A percentile compares a stretch with the other conserved stretches of the same genome.
These are phyloP conservation scores for Medicago arabica DNA, from an alignment of 306 rosid species.

Conservation along the genomic window DNA sequence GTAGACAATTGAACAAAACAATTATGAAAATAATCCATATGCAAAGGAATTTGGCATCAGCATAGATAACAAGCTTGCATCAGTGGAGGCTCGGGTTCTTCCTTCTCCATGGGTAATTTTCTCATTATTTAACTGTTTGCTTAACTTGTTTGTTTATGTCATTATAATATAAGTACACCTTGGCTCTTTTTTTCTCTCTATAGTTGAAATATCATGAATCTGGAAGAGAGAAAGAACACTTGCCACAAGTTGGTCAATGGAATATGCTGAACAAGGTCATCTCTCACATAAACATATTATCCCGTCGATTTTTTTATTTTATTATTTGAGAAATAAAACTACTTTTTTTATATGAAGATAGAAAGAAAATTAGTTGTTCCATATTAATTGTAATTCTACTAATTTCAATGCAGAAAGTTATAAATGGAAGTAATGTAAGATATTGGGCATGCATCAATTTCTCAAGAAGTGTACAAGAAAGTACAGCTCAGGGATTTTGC, in stretches of 20 bases:
- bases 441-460: slow-evolving; percentile 55
- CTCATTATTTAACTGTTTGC: not conserved
- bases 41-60: slow-evolving; percentile 55
- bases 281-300: not conserved
- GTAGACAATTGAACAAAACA: slow-evolving; percentile 48
- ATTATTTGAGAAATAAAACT: not conserved
- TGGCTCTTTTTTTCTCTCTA: not conserved
- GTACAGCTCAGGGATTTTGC: slow-evolving; percentile 55
- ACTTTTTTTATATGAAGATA: too few relatives aligned
- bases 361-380: not conserved
- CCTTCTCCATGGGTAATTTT: slow-evolving; percentile 50
- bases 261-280: slow-evolving; percentile 59
- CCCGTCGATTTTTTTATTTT: not conserved
- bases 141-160: not conserved
- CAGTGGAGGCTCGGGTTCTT: slow-evolving; percentile 50
- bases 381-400: not conserved
- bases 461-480: slow-evolving; percentile 49
- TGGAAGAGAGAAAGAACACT: slow-evolving; percentile 49
- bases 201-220: slow-evolving; percentile 49
- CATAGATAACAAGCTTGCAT: slow-evolving; percentile 49
- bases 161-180: not conserved
- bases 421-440: slow-evolving; percentile 58
- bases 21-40: slow-evolving; percentile 47
- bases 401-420: slow-evolving; percentile 50
- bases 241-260: slow-evolving; percentile 58